A percentile compares a stretch with the other conserved stretches of the same genome.
Evolutionary conservation across 2,329 filamentous ascomycete genomes (phyloP).

Genomic region (Colletotrichum incanum): DNA sequence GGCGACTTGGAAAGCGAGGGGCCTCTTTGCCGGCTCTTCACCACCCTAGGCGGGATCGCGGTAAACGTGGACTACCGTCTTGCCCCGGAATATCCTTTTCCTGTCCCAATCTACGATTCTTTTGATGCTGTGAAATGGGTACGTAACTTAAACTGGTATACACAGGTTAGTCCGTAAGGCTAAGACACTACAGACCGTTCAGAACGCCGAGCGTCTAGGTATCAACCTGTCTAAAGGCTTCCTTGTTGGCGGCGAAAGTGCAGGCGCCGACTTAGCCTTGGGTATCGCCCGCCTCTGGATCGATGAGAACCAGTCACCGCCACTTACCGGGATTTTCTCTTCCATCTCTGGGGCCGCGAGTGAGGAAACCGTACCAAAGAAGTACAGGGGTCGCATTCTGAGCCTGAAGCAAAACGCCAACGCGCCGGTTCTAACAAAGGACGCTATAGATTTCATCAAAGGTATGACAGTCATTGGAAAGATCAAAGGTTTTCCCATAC

Average conservation of each 20-base stretch:
- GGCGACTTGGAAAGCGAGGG: constrained; percentile 48
- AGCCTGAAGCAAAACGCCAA: constrained; percentile 49
- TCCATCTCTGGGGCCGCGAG: constrained; percentile 46
- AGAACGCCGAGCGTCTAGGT: constrained; percentile 45
- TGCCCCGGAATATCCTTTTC: constrained; percentile 51
- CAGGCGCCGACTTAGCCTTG: constrained; percentile 50
- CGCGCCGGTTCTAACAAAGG: constrained; percentile 46
- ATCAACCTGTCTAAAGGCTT: constrained; percentile 48
- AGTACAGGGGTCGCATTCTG: constrained; percentile 49
- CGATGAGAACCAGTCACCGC: constrained; percentile 43
- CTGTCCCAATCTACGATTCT: constrained; percentile 49
- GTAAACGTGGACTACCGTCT: constrained; percentile 50
- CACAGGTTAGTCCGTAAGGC: neutral
- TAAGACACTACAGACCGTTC: constrained; percentile 34
- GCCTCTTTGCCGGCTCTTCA: constrained; percentile 48
- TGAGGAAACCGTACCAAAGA: constrained; percentile 47
- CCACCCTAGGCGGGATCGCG: constrained; percentile 47
- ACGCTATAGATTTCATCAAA: constrained; percentile 46
- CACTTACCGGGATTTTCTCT: constrained; percentile 49
- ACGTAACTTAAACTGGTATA: neutral
- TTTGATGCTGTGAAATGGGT: constrained; percentile 50
- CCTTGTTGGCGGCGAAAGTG: constrained; percentile 50
- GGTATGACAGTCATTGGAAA: constrained; percentile 41
- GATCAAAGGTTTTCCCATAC: neutral
- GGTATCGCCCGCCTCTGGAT: constrained; percentile 46